Evolutionary conservation across 179 eudicot genomes (phyloP).

Genomic region (Beta lomatogona): DNA sequence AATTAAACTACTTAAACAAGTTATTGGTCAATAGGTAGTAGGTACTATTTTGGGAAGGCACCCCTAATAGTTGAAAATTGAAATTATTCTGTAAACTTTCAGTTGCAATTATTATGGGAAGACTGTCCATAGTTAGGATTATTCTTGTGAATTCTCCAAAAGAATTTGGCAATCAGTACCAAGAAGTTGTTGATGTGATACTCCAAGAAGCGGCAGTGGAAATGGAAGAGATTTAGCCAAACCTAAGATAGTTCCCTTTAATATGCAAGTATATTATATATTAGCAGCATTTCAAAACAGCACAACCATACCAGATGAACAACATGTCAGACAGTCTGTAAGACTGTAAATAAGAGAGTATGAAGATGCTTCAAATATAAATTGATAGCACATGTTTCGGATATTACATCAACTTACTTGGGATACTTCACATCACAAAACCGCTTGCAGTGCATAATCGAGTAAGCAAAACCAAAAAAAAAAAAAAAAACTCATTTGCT

Average conservation of each 20-base stretch:
- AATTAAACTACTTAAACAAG: too few species aligned
- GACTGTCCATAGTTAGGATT: too few species aligned
- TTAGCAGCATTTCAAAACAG: slow-evolving; percentile 15
- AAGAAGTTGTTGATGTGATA: slow-evolving; percentile 94
- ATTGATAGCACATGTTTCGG: not conserved
- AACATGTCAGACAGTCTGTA: not conserved
- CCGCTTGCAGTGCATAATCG: not conserved
- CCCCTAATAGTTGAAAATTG: too few species aligned
- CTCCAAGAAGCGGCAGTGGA: slow-evolving; percentile 93
- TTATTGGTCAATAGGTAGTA: too few species aligned
- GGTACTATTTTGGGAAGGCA: too few species aligned
- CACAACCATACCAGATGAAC: not conserved
- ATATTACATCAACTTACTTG: not conserved
- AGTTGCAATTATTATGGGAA: too few species aligned
- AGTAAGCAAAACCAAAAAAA: not conserved
- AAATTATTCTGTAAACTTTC: too few species aligned
- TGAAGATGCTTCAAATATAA: not conserved
- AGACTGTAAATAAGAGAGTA: not conserved
- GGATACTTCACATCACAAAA: not conserved
- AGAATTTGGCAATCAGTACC: slow-evolving; percentile 43
- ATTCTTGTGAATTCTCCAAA: too few species aligned
- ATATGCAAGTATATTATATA: slow-evolving; percentile 23
- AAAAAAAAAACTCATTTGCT: not conserved
- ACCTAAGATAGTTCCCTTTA: slow-evolving; percentile 69
- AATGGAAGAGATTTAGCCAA: slow-evolving; percentile 83